These are phyloP conservation scores for Alternaria sp. DNA, from an alignment of 2,329 filamentous ascomycete species.

Conservation along the genomic window DNA sequence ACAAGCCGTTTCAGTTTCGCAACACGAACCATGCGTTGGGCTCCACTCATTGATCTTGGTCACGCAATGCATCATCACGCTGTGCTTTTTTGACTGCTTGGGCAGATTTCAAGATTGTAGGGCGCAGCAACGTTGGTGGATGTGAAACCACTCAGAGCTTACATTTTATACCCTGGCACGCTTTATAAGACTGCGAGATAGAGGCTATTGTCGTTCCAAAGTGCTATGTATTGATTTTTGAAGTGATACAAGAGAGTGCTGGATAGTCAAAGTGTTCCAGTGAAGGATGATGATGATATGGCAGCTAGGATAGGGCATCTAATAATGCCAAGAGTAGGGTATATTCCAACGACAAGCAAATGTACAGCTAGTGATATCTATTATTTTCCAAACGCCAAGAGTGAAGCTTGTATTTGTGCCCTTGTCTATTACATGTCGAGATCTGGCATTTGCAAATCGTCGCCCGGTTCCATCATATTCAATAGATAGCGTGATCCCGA, in stretches of 20 bases:
- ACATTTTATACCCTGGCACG: not conserved
- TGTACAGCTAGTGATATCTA: not conserved
- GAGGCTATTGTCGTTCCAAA: not conserved
- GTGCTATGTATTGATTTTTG: not conserved
- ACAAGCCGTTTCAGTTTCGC: conserved; percentile 2
- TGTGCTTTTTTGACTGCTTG: not conserved
- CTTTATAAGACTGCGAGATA: not conserved
- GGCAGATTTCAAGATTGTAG: not conserved
- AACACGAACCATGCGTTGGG: not conserved
- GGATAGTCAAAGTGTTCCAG: not conserved
- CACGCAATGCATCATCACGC: not conserved
- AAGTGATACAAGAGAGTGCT: not conserved
- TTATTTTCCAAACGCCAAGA: not conserved
- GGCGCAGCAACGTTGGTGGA: not conserved
- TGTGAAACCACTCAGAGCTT: not conserved
- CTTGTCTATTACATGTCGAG: conserved; percentile 18
- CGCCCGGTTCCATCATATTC: conserved; percentile 65
- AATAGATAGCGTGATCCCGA: conserved; percentile 72
- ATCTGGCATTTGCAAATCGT: conserved; percentile 58
- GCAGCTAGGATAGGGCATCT: not conserved
- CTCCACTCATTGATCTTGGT: not conserved
- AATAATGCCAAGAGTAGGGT: not conserved
- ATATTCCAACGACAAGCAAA: not conserved
- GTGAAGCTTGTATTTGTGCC: not conserved
- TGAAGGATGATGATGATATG: too few species aligned